Evolutionary conservation across 331 rosid species (phyloP), one percentile per base, ranked within the genome.

Genomic region (Quercus phellos): DNA sequence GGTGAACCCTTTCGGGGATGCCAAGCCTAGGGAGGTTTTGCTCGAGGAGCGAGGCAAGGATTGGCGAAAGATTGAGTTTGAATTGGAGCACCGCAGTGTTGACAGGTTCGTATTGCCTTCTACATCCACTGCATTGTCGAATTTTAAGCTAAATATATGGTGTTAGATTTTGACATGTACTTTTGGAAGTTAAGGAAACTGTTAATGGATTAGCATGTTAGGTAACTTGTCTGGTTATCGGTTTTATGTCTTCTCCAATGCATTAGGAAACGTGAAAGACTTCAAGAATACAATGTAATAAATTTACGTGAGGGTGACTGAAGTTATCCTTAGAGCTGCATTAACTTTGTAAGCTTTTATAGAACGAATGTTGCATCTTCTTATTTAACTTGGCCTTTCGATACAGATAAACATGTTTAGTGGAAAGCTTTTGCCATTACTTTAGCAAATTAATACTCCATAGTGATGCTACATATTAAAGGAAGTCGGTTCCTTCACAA

Each of bases 1-100:
- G 83, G 92, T 93, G 74, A 95, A 95, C 58, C 99, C 99, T 4
- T 95, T 93, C 74, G 99, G 99, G 56, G 94, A 95, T 74, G 99
- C 99, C 55, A 95, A 91, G 72, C 99, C 99, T 3, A 88, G 99
- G 80, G 99, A 95, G 80, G 92, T 91, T 80, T 87, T 90, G 89
- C 89, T 95, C 77, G 88, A 84, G 71, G 93, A 93, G 87, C 89
- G 85, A 51, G 97, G 99, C 63, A 82, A 82, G 79, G 98, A 95
- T 84, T 95, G 98, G 97, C 80, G 97, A 75, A 95, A 95, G 89
- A 85, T 95, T 74, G 99, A 95, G 80, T 92, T 84, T 6, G 94
- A 95, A 32, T 85, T 91, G 87, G 97, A 95, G 88, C 98, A 87
- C 76, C 98, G 90, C 0, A 56, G 85, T 10, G 80, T 93, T 46